Conservation (phyloP, 2,329 filamentous ascomycete species). For the Trichoderma simmonsii region DNA sequence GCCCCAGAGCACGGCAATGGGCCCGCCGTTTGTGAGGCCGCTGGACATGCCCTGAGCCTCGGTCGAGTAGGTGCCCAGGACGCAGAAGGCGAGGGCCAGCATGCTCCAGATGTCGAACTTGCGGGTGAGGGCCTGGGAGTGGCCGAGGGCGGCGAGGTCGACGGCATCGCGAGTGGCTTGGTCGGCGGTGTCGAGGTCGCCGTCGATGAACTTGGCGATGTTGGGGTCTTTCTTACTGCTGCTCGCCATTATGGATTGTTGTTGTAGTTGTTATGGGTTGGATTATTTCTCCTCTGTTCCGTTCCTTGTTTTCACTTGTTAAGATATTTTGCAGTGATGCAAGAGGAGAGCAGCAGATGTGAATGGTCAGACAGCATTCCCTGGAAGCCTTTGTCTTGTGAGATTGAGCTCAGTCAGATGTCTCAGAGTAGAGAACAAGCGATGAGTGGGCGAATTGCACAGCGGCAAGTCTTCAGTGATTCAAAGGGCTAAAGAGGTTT, state of each 20-base stretch:
- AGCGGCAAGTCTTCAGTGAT: not conserved
- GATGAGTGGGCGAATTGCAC: not conserved
- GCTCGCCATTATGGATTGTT: not conserved
- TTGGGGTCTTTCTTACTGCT: constrained; percentile 5
- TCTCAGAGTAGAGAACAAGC: not conserved
- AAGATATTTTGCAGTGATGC: not conserved
- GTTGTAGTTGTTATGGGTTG: not conserved
- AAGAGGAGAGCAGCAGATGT: not conserved
- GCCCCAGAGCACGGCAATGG: constrained; percentile 55
- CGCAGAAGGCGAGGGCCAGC: constrained; percentile 55
- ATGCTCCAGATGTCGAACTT: constrained; percentile 56
- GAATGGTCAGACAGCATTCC: not conserved
- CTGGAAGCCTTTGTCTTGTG: not conserved
- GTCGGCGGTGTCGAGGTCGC: constrained; percentile 21
- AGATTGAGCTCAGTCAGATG: not conserved
- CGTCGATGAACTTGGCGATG: constrained; percentile 34
- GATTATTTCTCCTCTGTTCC: not conserved
- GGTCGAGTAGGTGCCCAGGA: constrained; percentile 57
- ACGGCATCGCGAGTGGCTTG: constrained; percentile 36
- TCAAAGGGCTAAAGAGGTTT: not conserved
- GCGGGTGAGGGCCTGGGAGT: constrained; percentile 38
- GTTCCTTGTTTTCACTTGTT: not conserved
- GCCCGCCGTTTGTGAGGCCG: constrained; percentile 53
- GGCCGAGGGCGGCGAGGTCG: constrained; percentile 41
- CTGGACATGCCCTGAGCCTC: constrained; percentile 49